These are phyloP conservation scores for Phycomyces blakesleeanus DNA, from an alignment of 192 early-diverging fungal genomes.

Conservation along the genomic window DNA sequence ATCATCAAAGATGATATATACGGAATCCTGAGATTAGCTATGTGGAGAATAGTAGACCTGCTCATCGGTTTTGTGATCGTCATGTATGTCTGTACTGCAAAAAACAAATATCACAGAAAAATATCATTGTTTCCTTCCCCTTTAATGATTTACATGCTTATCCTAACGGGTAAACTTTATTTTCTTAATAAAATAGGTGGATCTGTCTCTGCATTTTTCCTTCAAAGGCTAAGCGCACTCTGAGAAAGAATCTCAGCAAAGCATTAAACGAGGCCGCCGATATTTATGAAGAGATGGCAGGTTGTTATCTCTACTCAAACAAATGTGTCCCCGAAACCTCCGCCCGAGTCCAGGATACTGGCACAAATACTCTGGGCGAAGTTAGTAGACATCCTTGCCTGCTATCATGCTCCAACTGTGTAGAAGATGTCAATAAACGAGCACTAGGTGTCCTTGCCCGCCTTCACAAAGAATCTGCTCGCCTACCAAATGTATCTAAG, in stretches of 20 bases:
- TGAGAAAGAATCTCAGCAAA: conserved; percentile 14
- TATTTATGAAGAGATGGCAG: conserved; percentile 14
- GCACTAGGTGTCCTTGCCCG: conserved; percentile 6
- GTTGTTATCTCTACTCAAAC: conserved; percentile 12
- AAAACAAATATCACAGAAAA: not conserved
- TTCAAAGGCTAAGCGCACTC: conserved; percentile 9
- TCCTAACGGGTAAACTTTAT: not conserved
- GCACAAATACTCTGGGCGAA: not conserved
- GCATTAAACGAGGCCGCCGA: conserved; percentile 12
- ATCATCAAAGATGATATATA: conserved; percentile 8
- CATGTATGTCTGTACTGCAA: not conserved
- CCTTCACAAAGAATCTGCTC: conserved; percentile 13
- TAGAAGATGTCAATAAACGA: not conserved
- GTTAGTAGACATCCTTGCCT: not conserved
- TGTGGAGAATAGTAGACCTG: conserved; percentile 18
- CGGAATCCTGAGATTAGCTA: not conserved
- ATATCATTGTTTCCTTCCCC: conserved; percentile 1
- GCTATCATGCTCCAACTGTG: not conserved
- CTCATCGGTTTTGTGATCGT: conserved; percentile 14
- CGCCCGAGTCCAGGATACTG: not conserved
- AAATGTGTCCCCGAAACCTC: not conserved
- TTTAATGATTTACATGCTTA: not conserved
- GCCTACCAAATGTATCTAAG: conserved; percentile 9
- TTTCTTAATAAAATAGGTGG: not conserved
- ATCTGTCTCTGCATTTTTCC: conserved; percentile 15